Percentiles rank a stretch among this genome's conserved stretches.
These are phyloP conservation scores for Kockovaella imperatae DNA, from an alignment of 768 basidiomycete species.

Conservation along the genomic window DNA sequence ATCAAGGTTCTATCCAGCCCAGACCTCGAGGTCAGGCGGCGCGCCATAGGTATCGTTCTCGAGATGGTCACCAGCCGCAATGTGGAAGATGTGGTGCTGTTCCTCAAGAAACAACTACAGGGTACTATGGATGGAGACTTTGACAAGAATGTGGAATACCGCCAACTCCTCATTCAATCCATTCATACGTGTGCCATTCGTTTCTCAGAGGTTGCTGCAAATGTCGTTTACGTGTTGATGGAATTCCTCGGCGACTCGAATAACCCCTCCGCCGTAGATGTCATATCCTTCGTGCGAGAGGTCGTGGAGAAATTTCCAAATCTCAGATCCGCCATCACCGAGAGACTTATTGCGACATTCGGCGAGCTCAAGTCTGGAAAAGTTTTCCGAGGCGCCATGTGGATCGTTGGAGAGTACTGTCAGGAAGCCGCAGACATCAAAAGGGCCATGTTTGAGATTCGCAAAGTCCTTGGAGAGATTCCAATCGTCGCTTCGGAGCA, in stretches of 20 bases:
- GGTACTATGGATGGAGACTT: conserved; percentile 84
- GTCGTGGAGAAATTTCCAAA: conserved; percentile 96
- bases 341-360: conserved; percentile 74
- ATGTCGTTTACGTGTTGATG: conserved; percentile 67
- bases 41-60: conserved; percentile 79
- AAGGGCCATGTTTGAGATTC: conserved; percentile 64
- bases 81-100: conserved; percentile 89
- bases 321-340: conserved; percentile 70
- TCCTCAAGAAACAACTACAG: conserved; percentile 96
- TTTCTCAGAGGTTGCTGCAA: conserved; percentile 93
- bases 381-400: conserved; percentile 89
- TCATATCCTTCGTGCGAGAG: conserved; percentile 82
- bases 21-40: conserved; percentile 92
- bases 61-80: conserved; percentile 90
- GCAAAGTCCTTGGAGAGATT: conserved; percentile 88
- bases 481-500: conserved; percentile 91
- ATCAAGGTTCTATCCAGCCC: conserved; percentile 69
- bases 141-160: conserved; percentile 94
- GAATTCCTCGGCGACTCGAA: conserved; percentile 72
- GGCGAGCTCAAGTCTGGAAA: conserved; percentile 89
- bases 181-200: conserved; percentile 94
- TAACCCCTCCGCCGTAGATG: conserved; percentile 90
- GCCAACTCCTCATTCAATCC: conserved; percentile 91
- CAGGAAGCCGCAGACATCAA: conserved; percentile 54
- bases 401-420: conserved; percentile 98